Evolutionary conservation across 257 asterid genomes (phyloP), one percentile per base, ranked within the genome.

Genomic region (Apocynum venetum): DNA sequence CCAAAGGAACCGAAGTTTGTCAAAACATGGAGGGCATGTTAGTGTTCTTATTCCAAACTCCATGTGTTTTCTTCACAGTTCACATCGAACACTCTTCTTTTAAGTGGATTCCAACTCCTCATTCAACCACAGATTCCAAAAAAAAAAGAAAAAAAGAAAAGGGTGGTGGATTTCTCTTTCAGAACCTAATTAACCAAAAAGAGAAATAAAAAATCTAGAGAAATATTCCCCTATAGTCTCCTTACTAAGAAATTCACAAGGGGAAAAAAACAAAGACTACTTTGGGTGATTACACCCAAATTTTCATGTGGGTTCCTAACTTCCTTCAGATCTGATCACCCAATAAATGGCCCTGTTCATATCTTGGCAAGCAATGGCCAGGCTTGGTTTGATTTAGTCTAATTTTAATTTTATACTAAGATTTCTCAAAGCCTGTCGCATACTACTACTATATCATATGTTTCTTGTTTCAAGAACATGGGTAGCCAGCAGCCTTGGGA

Each of bases 21-120:
- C 87, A 84, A 79, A 80, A 60, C 81, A 53, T 82, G 89, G 88
- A 88, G 82, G 71, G 79, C 91, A 85, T 81, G 89, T 73, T 79
- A 80, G 72, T 84, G 84, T 88, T 87, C 75, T 81, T 71, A 80
- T 83, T 86, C 86, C 87, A 86, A 86, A 83, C 76, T 78, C 83
- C 85, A 84, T 85, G 86, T 83, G 87, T 82, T 81, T 79, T 56
- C 81, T 83, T 75, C 81, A 66, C 51, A 66, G 72, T 81, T 84
- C 87, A 82, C 87, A 87, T 85, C 84, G 81, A 80, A 63, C 79
- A 76, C 81, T 38, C 68, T 13, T 76, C 70, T 75, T 83, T 57
- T 73, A 53, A 87, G 96, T 91, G 96, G 93, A 84, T 86, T 91
- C 92, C 96, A 89, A 86, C 93, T 78, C 92, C 89, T 48, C 89